These are phyloP conservation scores for Termitomyces sp. DNA, from an alignment of 768 basidiomycete genomes.

Conservation along the genomic window DNA sequence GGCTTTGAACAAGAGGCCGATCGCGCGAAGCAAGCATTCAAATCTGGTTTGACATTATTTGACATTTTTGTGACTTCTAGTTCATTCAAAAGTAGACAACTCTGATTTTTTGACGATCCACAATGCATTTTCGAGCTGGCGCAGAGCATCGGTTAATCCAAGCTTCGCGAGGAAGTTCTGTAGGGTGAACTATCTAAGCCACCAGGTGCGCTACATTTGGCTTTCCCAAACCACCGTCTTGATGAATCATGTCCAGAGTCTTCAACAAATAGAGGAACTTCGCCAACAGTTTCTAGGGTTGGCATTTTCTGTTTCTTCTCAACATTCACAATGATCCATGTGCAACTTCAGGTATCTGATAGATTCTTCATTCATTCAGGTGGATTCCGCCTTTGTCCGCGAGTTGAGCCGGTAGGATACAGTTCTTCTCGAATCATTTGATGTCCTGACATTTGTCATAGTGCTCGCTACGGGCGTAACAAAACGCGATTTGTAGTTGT, in stretches of 20 bases:
- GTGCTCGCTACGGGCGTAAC: conserved; percentile 70
- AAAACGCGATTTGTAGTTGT: conserved; percentile 71
- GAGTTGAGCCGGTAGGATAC: conserved; percentile 60
- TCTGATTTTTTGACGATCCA: conserved; percentile 94
- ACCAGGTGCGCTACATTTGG: conserved; percentile 49
- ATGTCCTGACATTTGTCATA: conserved; percentile 1
- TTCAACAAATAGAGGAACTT: conserved; percentile 95
- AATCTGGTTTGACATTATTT: conserved; percentile 45
- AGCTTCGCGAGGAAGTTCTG: conserved; percentile 70
- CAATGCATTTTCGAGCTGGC: conserved; percentile 86
- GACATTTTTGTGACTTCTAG: background rate
- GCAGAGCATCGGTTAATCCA: conserved; percentile 63
- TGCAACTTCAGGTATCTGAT: conserved; percentile 61
- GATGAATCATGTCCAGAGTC: conserved; percentile 44
- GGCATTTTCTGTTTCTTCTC: background rate
- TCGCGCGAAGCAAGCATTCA: conserved; percentile 75
- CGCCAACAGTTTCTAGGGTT: conserved; percentile 84
- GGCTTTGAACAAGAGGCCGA: conserved; percentile 86
- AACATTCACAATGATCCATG: conserved; percentile 4
- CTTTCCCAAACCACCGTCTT: background rate
- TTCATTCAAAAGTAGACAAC: conserved; percentile 51
- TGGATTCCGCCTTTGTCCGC: conserved; percentile 55
- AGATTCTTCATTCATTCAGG: conserved; percentile 80
- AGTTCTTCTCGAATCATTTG: conserved; percentile 2
- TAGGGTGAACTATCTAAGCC: conserved; percentile 71